These are phyloP conservation scores for Fraxinus greggii DNA, from an alignment of 305 asterid genomes.

Conservation along the genomic window DNA sequence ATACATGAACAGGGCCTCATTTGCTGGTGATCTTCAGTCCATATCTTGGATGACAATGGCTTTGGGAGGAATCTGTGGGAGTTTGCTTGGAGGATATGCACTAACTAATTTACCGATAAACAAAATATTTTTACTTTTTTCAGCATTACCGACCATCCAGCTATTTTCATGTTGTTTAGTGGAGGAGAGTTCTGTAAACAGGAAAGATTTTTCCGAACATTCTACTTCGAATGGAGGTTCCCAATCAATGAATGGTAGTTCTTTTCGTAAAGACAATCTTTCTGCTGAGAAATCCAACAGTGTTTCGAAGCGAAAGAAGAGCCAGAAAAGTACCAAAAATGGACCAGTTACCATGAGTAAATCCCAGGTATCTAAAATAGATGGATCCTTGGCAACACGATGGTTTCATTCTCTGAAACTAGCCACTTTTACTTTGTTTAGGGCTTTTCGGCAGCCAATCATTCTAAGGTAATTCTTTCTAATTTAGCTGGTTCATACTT, in stretches of 20 bases:
- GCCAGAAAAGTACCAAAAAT: slow-evolving; percentile 46
- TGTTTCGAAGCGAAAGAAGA: slow-evolving; percentile 56
- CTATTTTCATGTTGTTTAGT: slow-evolving; percentile 78
- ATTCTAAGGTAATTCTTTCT: slow-evolving; percentile 61
- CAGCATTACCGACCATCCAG: slow-evolving; percentile 73
- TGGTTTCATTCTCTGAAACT: slow-evolving; percentile 60
- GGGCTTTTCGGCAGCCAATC: slow-evolving; percentile 80
- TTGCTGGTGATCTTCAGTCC: slow-evolving; percentile 92
- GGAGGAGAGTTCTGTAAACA: slow-evolving; percentile 50
- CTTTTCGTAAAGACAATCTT: slow-evolving; percentile 31
- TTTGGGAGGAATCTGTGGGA: slow-evolving; percentile 89
- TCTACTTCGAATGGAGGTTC: slow-evolving; percentile 45
- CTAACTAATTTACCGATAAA: slow-evolving; percentile 51
- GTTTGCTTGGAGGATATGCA: slow-evolving; percentile 87
- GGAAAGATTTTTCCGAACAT: slow-evolving; percentile 33
- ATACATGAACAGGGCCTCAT: slow-evolving; percentile 64
- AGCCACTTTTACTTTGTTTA: slow-evolving; percentile 61
- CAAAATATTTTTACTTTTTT: slow-evolving; percentile 66
- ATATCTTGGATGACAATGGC: slow-evolving; percentile 91
- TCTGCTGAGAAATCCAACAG: slow-evolving; percentile 36
- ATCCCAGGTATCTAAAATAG: slow-evolving; percentile 33
- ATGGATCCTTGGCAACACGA: slow-evolving; percentile 36
- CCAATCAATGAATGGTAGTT: slow-evolving; percentile 30
- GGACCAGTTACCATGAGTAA: slow-evolving; percentile 27
- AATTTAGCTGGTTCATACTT: slow-evolving; percentile 7